These are phyloP conservation scores for Eucalyptus viminalis DNA, from an alignment of 345 rosid genomes.

Conservation along the genomic window DNA sequence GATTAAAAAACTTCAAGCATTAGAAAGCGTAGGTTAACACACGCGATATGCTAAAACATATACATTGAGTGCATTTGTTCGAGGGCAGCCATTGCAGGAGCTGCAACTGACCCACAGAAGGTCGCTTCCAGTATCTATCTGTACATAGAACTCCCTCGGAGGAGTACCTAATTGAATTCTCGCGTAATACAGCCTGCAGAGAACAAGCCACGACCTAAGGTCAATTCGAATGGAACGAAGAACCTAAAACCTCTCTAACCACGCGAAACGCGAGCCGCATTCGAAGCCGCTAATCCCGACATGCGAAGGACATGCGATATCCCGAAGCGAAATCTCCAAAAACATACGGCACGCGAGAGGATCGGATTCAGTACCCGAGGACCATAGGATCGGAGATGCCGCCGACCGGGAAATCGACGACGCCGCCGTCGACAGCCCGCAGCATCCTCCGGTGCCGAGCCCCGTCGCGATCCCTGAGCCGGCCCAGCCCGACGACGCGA, in stretches of 20 bases:
- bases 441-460: constrained; percentile 67
- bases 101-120: constrained; percentile 88
- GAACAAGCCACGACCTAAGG: neutral
- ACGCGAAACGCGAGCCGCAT: neutral
- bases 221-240: neutral
- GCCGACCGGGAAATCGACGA: constrained; percentile 66
- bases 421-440: constrained; percentile 50
- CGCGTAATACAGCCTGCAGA: constrained; percentile 68
- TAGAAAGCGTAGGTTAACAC: neutral
- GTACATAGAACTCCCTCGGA: constrained; percentile 85
- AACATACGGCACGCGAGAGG: neutral
- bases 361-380: constrained; percentile 59
- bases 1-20: neutral
- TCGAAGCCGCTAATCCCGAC: neutral
- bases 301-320: neutral
- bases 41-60: neutral
- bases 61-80: constrained; percentile 83
- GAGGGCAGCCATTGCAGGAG: constrained; percentile 89
- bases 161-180: constrained; percentile 77
- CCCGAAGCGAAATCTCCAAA: neutral
- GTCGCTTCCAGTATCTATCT: constrained; percentile 97
- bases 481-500: constrained; percentile 38
- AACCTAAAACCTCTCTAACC: neutral
- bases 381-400: constrained; percentile 84
- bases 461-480: constrained; percentile 55